Evolutionary conservation across 2,329 filamentous ascomycete species (phyloP).

Genomic region (Colletotrichum salicis): DNA sequence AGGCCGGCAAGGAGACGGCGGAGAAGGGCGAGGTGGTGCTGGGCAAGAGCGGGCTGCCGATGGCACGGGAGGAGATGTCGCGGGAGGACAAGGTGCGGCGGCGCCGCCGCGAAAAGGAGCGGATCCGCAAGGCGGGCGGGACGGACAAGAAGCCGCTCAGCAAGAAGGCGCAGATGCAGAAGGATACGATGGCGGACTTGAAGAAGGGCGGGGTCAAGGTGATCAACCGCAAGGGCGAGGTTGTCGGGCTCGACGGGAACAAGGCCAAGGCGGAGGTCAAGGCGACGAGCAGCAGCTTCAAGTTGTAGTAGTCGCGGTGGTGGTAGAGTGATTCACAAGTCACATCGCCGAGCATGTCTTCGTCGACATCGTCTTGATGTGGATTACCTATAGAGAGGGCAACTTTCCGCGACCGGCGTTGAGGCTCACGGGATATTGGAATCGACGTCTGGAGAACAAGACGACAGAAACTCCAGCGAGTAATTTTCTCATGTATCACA

Average conservation of each 20-base stretch:
- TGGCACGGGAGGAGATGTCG: slow-evolving; percentile 86
- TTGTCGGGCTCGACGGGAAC: slow-evolving; percentile 85
- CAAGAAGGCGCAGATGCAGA: slow-evolving; percentile 65
- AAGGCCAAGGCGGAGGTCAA: slow-evolving; percentile 68
- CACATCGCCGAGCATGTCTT: neutral
- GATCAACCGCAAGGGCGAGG: slow-evolving; percentile 88
- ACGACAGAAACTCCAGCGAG: neutral
- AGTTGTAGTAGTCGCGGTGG: slow-evolving; percentile 56
- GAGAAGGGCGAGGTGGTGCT: slow-evolving; percentile 76
- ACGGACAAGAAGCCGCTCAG: slow-evolving; percentile 58
- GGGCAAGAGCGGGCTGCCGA: slow-evolving; percentile 78
- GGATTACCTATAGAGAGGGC: neutral
- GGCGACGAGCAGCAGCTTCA: slow-evolving; percentile 68
- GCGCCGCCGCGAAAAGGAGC: slow-evolving; percentile 86
- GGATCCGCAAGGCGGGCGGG: slow-evolving; percentile 75
- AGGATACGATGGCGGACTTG: slow-evolving; percentile 70
- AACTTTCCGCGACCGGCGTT: slow-evolving; percentile 11
- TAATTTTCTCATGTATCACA: slow-evolving; percentile 21
- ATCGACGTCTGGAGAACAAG: neutral
- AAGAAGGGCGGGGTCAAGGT: slow-evolving; percentile 91
- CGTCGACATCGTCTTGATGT: neutral
- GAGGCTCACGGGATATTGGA: slow-evolving; percentile 8
- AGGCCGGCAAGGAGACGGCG: slow-evolving; percentile 73
- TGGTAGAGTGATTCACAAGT: slow-evolving; percentile 35
- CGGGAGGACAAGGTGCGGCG: slow-evolving; percentile 84